Conservation (phyloP, 176 grass and related monocot genomes). For the Aegilops sharonensis region DNA sequence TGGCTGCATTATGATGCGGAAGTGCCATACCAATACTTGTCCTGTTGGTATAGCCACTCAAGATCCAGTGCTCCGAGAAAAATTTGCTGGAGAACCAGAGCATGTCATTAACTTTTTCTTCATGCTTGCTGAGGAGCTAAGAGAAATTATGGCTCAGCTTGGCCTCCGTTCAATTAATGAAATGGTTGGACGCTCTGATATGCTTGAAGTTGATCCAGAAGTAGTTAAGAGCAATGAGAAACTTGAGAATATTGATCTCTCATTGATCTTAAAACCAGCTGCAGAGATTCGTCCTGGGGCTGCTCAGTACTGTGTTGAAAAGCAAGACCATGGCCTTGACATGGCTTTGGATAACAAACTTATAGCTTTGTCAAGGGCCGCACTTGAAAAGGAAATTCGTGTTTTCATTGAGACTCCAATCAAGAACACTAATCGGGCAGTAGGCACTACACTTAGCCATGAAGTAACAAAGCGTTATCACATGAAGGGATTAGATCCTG, state of each 20-base stretch:
- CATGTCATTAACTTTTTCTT: conserved; percentile 99
- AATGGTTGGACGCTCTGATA: conserved; percentile 97
- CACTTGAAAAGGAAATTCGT: conserved; percentile 64
- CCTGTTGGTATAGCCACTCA: conserved; percentile 99
- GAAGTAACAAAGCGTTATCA: conserved; percentile 92
- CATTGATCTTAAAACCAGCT: conserved; percentile 82
- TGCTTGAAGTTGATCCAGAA: conserved; percentile 89
- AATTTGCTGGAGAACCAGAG: conserved; percentile 96
- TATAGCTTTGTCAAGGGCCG: conserved; percentile 60
- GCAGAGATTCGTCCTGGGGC: conserved; percentile 70
- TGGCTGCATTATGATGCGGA: conserved; percentile 99
- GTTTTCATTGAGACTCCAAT: conserved; percentile 76
- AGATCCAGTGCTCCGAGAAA: conserved; percentile 91
- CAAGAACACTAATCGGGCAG: conserved; percentile 76
- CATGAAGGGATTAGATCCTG: conserved; percentile 66
- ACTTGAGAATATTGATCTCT: conserved; percentile 93
- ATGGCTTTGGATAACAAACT: conserved; percentile 86
- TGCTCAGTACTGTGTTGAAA: conserved; percentile 88
- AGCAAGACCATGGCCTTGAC: conserved; percentile 90
- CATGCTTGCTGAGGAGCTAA: conserved; percentile 98
- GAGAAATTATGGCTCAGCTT: conserved; percentile 93
- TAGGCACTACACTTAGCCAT: conserved; percentile 94
- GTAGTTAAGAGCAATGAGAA: conserved; percentile 90
- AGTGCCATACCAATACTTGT: conserved; percentile 94
- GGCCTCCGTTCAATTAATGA: conserved; percentile 72